Conservation (phyloP, 176 grass and related monocot species). For the Aegilops longissima region DNA sequence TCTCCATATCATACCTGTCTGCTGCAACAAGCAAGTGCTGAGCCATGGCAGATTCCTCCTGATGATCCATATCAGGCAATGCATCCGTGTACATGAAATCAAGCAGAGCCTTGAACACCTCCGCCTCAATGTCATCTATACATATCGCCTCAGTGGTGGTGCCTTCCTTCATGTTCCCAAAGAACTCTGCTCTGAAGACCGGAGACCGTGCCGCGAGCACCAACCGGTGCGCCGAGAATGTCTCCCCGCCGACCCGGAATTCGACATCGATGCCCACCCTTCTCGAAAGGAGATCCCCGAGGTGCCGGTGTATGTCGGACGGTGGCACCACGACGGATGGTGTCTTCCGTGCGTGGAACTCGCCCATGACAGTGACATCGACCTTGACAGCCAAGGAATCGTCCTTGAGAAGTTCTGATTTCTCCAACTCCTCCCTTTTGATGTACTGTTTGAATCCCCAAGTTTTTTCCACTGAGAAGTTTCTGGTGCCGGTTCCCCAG, state of each 20-base stretch:
- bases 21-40: not conserved
- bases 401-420: conserved; percentile 4
- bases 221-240: not conserved
- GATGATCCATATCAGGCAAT: not conserved
- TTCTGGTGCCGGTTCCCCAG: not conserved
- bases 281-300: conserved; percentile 22
- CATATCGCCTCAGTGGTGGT: not conserved
- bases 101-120: conserved; percentile 24
- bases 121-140: not conserved
- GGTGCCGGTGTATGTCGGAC: conserved; percentile 34
- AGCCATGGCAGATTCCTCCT: not conserved
- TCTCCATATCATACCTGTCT: not conserved
- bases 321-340: conserved; percentile 4
- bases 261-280: not conserved
- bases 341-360: not conserved
- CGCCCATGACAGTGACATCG: not conserved
- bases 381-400: not conserved
- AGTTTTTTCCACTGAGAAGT: too few relatives aligned
- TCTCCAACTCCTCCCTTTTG: not conserved
- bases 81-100: conserved; percentile 18
- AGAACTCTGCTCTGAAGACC: not conserved
- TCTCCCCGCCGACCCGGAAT: not conserved
- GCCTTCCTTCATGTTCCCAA: not conserved
- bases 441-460: not conserved
- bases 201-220: not conserved